Evolutionary conservation across 306 rosid species (phyloP).

Genomic region (Boehmeria nivea): DNA sequence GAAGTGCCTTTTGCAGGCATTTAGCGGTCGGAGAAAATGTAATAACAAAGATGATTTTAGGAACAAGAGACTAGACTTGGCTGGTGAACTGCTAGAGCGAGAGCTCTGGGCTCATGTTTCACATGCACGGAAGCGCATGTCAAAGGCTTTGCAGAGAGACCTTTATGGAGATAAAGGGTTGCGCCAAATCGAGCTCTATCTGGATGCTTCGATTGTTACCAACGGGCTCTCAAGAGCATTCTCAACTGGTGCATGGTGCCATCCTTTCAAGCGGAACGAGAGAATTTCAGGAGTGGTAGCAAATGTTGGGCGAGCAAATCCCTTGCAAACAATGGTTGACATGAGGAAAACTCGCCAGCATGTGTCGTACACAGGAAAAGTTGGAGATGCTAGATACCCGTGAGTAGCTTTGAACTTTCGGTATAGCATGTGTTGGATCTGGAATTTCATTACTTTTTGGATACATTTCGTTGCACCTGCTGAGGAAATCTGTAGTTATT

Average conservation of each 20-base stretch:
- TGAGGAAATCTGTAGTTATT: no score
- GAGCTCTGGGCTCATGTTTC: constrained; percentile 78
- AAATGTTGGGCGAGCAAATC: constrained; percentile 82
- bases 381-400: constrained; percentile 99
- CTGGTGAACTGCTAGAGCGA: constrained; percentile 78
- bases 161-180: constrained; percentile 66
- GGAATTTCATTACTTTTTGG: no score
- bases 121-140: constrained; percentile 75
- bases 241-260: constrained; percentile 98
- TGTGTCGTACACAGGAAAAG: constrained; percentile 87
- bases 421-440: no score
- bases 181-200: constrained; percentile 68
- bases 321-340: constrained; percentile 80
- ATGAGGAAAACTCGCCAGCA: constrained; percentile 94
- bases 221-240: constrained; percentile 93
- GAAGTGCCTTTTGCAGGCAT: constrained; percentile 74
- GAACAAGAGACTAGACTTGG: constrained; percentile 89
- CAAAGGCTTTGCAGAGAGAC: constrained; percentile 87
- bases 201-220: constrained; percentile 87
- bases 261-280: constrained; percentile 76
- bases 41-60: constrained; percentile 86
- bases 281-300: constrained; percentile 93
- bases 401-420: constrained; percentile 59
- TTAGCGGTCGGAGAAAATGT: constrained; percentile 60
- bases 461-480: no score